Base-by-base conservation (phyloP, 1,284 basidiomycete genomes). In the Boletellus deceptivus region DNA sequence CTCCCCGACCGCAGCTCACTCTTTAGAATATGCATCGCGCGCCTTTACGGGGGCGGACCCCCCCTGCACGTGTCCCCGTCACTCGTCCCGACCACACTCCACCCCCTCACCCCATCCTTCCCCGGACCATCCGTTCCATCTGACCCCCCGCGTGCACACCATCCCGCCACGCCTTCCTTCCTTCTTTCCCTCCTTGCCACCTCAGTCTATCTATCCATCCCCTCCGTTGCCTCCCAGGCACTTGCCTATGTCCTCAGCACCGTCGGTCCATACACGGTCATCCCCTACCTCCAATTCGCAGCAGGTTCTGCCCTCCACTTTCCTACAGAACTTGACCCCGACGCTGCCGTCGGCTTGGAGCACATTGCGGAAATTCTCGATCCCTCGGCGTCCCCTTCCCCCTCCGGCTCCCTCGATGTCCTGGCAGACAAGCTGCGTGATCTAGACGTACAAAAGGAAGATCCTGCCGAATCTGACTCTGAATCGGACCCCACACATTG, bases 101-200 rank as follows among this genome's bases (percentile, higher is more conserved):
- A 85, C 36, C 91, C 91, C 1, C 77, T 93, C 46, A 89, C 88
- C 0, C 77, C 84, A 0, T 75, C 77, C 8, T 91, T 86, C 61
- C 71, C 72, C 7, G 64, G 61, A 41, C 62, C 67, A 47, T 45
- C 68, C 20, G 57, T 62, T 7, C 57, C 62, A 3, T 53, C 54
- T 9, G 61, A 68, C 7, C 60, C 69, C 14, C 82, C 86, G 22
- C 55, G 68, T 0, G 77, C 74, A 27, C 75, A 83, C 37, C 90
- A 94, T 50, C 83, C 86, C 0, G 89, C 87, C 0, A 84, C 86
- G 2, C 91, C 93, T 4, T 78, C 84, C 7, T 87, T 97, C 63
- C 78, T 97, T 2, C 77, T 95, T 11, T 94, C 92, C 6, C 79
- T 96, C 16, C 79, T 96, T 27, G 91, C 92, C 0, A 93, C 92